Evolutionary conservation across 164 flowering plant species (phyloP).

Genomic region (Vitis cinerea): DNA sequence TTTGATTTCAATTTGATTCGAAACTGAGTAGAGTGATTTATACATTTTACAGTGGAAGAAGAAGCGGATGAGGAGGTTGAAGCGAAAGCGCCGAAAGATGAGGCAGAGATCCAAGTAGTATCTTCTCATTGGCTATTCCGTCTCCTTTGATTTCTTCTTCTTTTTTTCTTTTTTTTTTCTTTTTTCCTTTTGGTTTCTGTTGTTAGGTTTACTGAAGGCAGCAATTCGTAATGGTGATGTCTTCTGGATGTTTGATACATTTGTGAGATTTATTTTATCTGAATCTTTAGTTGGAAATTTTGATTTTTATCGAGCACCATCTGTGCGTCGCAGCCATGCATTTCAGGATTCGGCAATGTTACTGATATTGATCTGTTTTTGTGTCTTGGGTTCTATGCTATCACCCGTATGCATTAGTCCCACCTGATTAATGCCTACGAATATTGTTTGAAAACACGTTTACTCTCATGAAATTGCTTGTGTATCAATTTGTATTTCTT

Average conservation of each 20-base stretch:
- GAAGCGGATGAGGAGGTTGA: slow-evolving; percentile 94
- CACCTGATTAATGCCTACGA: too few species aligned
- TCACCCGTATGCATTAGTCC: too few species aligned
- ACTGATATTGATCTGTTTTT: background rate
- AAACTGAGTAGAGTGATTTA: too few species aligned
- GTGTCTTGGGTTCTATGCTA: background rate
- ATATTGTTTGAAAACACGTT: too few species aligned
- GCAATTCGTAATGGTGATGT: background rate
- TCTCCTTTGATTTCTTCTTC: background rate
- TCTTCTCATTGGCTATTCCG: background rate
- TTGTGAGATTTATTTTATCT: background rate
- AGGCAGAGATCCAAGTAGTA: slow-evolving; percentile 80
- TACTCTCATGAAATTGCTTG: too few species aligned
- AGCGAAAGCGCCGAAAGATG: slow-evolving; percentile 97
- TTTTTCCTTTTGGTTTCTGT: background rate
- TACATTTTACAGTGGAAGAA: slow-evolving; percentile 65
- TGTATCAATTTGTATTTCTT: too few species aligned
- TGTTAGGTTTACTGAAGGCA: background rate
- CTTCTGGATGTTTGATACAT: slow-evolving; percentile 3
- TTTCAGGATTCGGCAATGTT: background rate
- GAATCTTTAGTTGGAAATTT: background rate
- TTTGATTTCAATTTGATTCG: too few species aligned
- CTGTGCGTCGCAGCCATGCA: background rate
- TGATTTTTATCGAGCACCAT: too few species aligned
- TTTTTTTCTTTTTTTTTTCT: background rate